These are phyloP conservation scores for Pterulicium gracile DNA, from an alignment of 1,284 basidiomycete genomes.

Conservation along the genomic window DNA sequence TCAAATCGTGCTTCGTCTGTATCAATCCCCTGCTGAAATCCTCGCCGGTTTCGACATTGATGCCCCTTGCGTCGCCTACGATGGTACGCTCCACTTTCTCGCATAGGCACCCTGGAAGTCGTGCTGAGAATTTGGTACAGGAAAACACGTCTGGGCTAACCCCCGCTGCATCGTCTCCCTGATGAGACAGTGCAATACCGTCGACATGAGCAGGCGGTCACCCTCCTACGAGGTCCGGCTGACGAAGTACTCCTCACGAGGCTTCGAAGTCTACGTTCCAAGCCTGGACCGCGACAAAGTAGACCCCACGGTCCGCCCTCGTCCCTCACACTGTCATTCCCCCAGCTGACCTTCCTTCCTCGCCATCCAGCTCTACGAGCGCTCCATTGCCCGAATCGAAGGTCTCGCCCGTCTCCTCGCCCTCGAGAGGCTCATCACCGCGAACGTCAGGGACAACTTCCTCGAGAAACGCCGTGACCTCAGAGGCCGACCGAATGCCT, in stretches of 20 bases:
- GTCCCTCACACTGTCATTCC: neutral
- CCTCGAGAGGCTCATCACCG: slow-evolving; percentile 38
- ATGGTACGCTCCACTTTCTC: slow-evolving; percentile 29
- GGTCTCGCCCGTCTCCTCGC: slow-evolving; percentile 50
- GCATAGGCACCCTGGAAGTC: too few species aligned
- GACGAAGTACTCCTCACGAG: slow-evolving; percentile 40
- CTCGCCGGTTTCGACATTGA: slow-evolving; percentile 55
- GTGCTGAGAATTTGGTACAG: too few species aligned
- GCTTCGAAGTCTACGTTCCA: slow-evolving; percentile 45
- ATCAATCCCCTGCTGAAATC: slow-evolving; percentile 46
- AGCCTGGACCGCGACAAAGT: slow-evolving; percentile 34
- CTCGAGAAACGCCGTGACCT: slow-evolving; percentile 32
- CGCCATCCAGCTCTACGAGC: slow-evolving; percentile 41
- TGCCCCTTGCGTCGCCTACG: slow-evolving; percentile 43
- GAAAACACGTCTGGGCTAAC: slow-evolving; percentile 40
- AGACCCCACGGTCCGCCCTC: slow-evolving; percentile 38
- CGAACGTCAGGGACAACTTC: slow-evolving; percentile 31
- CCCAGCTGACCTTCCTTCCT: neutral
- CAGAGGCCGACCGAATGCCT: slow-evolving; percentile 31
- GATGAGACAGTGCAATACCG: slow-evolving; percentile 51
- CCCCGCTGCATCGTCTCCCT: slow-evolving; percentile 43
- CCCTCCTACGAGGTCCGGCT: slow-evolving; percentile 55
- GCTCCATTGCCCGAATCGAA: slow-evolving; percentile 39
- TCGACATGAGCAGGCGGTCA: slow-evolving; percentile 45
- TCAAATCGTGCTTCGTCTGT: slow-evolving; percentile 46